Evolutionary conservation across 1,139 yeast species (phyloP).

Genomic region (Pichia sp.): DNA sequence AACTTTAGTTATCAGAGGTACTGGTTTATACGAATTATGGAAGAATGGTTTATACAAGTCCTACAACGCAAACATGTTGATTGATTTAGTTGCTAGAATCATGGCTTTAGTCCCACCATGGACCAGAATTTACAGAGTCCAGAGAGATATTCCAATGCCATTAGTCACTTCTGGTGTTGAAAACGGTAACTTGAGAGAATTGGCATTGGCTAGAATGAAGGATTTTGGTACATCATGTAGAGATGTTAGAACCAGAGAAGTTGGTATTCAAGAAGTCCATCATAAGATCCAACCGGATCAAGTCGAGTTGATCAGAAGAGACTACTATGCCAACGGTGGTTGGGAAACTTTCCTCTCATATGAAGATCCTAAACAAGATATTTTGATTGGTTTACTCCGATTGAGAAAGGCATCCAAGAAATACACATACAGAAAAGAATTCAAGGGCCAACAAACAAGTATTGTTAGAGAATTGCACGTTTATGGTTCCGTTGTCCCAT

Average conservation of each 20-base stretch:
- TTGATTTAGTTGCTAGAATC: constrained; percentile 93
- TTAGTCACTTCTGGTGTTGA: constrained; percentile 97
- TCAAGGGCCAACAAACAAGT: constrained; percentile 81
- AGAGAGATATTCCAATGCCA: constrained; percentile 99
- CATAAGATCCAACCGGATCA: constrained; percentile 97
- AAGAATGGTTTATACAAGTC: constrained; percentile 93
- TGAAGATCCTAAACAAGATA: constrained; percentile 97
- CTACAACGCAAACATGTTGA: constrained; percentile 90
- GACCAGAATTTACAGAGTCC: constrained; percentile 98
- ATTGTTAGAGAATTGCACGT: constrained; percentile 96
- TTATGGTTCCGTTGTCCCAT: constrained; percentile 95
- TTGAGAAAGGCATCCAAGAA: constrained; percentile 87
- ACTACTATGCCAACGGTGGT: constrained; percentile 96
- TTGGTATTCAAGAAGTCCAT: constrained; percentile 98
- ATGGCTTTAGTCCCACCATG: constrained; percentile 98
- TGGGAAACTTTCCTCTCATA: constrained; percentile 98
- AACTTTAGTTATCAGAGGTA: constrained; percentile 94
- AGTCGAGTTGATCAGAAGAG: constrained; percentile 93
- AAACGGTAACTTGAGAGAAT: constrained; percentile 93
- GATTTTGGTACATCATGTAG: constrained; percentile 96
- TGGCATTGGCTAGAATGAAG: constrained; percentile 96
- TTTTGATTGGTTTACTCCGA: constrained; percentile 85
- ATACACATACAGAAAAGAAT: constrained; percentile 88
- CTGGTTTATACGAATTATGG: constrained; percentile 97
- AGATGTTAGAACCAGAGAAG: constrained; percentile 98